These are phyloP conservation scores for Yamadazyma atmosphaerica DNA, from an alignment of 1,139 yeast species.

Conservation along the genomic window DNA sequence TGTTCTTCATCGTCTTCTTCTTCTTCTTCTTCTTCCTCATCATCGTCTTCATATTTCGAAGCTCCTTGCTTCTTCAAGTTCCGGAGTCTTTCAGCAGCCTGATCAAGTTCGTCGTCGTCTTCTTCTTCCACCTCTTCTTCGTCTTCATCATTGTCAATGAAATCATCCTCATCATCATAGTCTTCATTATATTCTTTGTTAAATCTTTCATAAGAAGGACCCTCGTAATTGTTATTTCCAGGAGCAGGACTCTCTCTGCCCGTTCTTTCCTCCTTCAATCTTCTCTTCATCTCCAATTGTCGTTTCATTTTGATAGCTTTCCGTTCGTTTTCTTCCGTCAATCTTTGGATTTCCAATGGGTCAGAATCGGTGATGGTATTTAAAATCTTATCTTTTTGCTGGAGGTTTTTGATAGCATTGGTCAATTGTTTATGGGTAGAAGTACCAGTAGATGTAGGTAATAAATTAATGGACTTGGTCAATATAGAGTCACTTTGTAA, in stretches of 20 bases:
- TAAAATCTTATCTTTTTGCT: constrained; percentile 57
- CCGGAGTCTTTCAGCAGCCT: constrained; percentile 63
- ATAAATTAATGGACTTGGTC: constrained; percentile 63
- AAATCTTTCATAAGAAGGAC: constrained; percentile 42
- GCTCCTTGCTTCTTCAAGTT: constrained; percentile 61
- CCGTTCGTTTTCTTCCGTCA: constrained; percentile 77
- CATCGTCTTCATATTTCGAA: constrained; percentile 43
- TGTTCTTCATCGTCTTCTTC: constrained; percentile 32
- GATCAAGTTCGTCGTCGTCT: constrained; percentile 61
- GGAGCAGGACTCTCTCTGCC: constrained; percentile 26
- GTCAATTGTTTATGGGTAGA: constrained; percentile 80
- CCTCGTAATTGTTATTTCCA: constrained; percentile 19
- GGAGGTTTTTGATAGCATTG: constrained; percentile 69
- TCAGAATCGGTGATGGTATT: constrained; percentile 77
- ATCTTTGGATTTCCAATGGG: constrained; percentile 82
- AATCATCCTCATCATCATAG: constrained; percentile 47
- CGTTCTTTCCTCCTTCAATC: constrained; percentile 45
- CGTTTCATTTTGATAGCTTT: constrained; percentile 69
- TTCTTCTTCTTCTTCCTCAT: constrained; percentile 35
- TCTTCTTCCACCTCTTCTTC: constrained; percentile 57
- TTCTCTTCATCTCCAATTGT: constrained; percentile 58
- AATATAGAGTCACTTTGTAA: constrained; percentile 56
- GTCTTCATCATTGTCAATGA: constrained; percentile 45
- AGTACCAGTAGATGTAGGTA: constrained; percentile 87
- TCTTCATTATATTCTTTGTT: constrained; percentile 45